Base-by-base conservation (phyloP, 306 rosid genomes). In the Casuarina equisetifolia region DNA sequence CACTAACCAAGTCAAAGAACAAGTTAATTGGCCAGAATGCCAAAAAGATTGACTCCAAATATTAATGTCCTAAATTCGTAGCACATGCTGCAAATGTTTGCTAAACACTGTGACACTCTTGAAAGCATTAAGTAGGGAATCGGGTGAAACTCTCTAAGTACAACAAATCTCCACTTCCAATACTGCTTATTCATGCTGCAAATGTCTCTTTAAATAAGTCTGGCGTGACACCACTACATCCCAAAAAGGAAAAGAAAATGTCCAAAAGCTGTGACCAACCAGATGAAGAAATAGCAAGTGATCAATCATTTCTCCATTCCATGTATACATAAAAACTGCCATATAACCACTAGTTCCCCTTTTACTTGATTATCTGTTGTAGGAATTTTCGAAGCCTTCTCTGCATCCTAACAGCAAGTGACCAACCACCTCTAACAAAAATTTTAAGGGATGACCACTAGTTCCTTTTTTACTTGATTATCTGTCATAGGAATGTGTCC, bases 1-100 rank as follows among this genome's bases (percentile, higher is more conserved):
- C 45, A 63, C 69, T 38, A 63, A 38, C 45, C 69, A 63, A 63
- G 69, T 39, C 46, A 63, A 63, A 11, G 69, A 63, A 15, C 69
- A 63, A 4, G 46, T 63, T 63, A 38, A 9, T 45, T 16, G 9
- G 44, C 45, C 20, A 63, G 46, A 63, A 63, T 63, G 69, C 69
- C 20, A 63, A 63, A 5, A 5, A 63, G 38, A 63, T 38, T 8
- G 9, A 25, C 32, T 25, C 32, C 32, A 25, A 25, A 25, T 25
- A 25, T 25, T 25, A 1, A 25, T 25, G 32, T 25, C 32, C 32
- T 25, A 25, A 25, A 25, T 25, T 25, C 32, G 1, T 25, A 25
- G 32, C 32, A n/a, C n/a, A n/a, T n/a, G n/a, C n/a, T n/a, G n/a
- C n/a, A n/a, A n/a, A n/a, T n/a, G n/a, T n/a, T n/a, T n/a, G n/a